These are phyloP conservation scores for Testicularia cyperi DNA, from an alignment of 1,284 basidiomycete genomes.

Conservation along the genomic window DNA sequence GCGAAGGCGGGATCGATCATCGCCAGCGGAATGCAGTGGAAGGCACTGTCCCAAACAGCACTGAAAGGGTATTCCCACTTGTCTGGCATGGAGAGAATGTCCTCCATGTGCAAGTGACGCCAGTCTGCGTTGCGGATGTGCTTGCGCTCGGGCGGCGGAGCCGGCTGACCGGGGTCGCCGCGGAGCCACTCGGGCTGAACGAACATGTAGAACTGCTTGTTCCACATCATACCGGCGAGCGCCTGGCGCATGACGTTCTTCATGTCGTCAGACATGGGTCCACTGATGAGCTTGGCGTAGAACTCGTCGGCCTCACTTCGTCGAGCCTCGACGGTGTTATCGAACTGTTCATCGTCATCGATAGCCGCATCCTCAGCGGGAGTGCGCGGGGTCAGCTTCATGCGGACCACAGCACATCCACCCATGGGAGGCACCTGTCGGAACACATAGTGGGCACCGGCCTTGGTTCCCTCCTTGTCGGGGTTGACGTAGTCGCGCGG, in stretches of 20 bases:
- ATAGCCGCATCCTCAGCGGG: conserved; percentile 75
- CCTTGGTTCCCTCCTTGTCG: conserved; percentile 83
- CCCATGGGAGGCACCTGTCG: conserved; percentile 81
- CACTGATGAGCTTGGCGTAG: conserved; percentile 72
- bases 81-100: conserved; percentile 97
- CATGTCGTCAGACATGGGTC: conserved; percentile 82
- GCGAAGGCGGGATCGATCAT: conserved; percentile 92
- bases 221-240: conserved; percentile 96
- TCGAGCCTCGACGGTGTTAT: conserved; percentile 75
- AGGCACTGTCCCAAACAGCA: conserved; percentile 81
- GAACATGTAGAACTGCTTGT: conserved; percentile 95
- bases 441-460: conserved; percentile 88
- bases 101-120: conserved; percentile 88
- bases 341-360: conserved; percentile 86
- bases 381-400: conserved; percentile 82
- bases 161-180: conserved; percentile 90
- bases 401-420: conserved; percentile 89
- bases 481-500: conserved; percentile 70
- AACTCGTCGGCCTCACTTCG: conserved; percentile 94
- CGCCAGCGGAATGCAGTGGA: conserved; percentile 95
- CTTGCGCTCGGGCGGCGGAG: conserved; percentile 87
- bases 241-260: conserved; percentile 96
- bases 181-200: conserved; percentile 94
- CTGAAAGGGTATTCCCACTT: conserved; percentile 78
- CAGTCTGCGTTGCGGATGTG: conserved; percentile 74